Evolutionary conservation across 2,329 filamentous ascomycete genomes (phyloP).

Genomic region (Beauveria australis): DNA sequence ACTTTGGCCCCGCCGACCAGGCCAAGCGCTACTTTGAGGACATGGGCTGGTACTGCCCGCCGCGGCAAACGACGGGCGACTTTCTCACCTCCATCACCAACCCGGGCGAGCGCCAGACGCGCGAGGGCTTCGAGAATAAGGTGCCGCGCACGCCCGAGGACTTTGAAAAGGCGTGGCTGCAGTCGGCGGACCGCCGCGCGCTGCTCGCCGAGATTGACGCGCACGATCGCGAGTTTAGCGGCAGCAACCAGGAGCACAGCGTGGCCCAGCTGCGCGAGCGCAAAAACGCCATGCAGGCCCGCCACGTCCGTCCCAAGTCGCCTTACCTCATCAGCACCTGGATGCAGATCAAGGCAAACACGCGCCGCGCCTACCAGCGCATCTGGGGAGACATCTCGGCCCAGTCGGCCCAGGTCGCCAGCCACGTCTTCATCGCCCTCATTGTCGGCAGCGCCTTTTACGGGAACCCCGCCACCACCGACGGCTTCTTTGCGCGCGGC

Average conservation of each 20-base stretch:
- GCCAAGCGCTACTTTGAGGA: slow-evolving; percentile 60
- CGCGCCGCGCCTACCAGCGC: slow-evolving; percentile 41
- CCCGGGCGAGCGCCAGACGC: slow-evolving; percentile 47
- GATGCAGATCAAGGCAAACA: slow-evolving; percentile 46
- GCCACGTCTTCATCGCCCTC: slow-evolving; percentile 47
- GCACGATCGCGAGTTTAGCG: slow-evolving; percentile 38
- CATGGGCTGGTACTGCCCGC: slow-evolving; percentile 60
- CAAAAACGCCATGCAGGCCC: slow-evolving; percentile 43
- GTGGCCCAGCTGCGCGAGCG: slow-evolving; percentile 35
- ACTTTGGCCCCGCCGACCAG: slow-evolving; percentile 53
- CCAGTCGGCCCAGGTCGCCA: slow-evolving; percentile 35
- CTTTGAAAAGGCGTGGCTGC: slow-evolving; percentile 45
- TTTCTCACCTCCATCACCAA: slow-evolving; percentile 64
- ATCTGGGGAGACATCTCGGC: slow-evolving; percentile 44
- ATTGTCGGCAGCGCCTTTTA: slow-evolving; percentile 57
- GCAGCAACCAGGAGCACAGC: slow-evolving; percentile 29
- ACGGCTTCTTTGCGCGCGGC: slow-evolving; percentile 45
- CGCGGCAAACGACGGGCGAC: slow-evolving; percentile 59
- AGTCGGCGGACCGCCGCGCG: slow-evolving; percentile 34
- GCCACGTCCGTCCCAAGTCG: slow-evolving; percentile 44
- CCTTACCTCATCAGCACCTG: slow-evolving; percentile 48
- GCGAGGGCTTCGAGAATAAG: slow-evolving; percentile 49
- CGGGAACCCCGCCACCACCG: slow-evolving; percentile 38
- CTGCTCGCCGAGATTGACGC: slow-evolving; percentile 40
- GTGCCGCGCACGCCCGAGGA: slow-evolving; percentile 64